Conservation (phyloP, 768 basidiomycete genomes). For the Serendipita sp. region DNA sequence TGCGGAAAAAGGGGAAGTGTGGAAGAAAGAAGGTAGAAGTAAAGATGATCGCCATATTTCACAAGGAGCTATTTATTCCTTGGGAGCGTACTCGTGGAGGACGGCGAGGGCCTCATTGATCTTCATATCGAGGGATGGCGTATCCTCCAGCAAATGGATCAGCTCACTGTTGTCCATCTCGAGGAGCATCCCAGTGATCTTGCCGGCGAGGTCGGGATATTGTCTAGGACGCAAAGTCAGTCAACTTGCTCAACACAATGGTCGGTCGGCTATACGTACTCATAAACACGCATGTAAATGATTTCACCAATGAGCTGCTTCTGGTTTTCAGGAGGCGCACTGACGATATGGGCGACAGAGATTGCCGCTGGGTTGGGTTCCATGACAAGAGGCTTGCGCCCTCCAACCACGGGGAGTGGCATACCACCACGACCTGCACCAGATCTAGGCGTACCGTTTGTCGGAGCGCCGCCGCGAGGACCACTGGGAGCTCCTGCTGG, state of each 20-base stretch:
- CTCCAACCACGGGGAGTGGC: slow-evolving; percentile 19
- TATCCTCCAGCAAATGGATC: slow-evolving; percentile 68
- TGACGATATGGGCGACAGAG: slow-evolving; percentile 44
- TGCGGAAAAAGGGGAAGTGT: neutral
- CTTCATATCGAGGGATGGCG: slow-evolving; percentile 74
- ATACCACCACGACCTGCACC: slow-evolving; percentile 18
- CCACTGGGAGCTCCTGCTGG: slow-evolving; percentile 42
- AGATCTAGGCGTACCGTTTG: slow-evolving; percentile 21
- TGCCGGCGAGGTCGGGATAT: slow-evolving; percentile 89
- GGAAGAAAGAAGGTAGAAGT: neutral
- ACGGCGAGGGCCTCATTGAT: slow-evolving; percentile 83
- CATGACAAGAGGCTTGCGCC: slow-evolving; percentile 27
- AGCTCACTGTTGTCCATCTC: slow-evolving; percentile 98
- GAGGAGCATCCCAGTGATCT: slow-evolving; percentile 96
- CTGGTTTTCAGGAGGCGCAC: slow-evolving; percentile 62
- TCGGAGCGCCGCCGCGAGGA: slow-evolving; percentile 36
- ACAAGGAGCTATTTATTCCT: slow-evolving; percentile 16
- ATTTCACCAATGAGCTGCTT: slow-evolving; percentile 99
- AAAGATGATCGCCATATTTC: slow-evolving; percentile 10
- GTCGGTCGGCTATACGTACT: slow-evolving; percentile 32
- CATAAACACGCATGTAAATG: slow-evolving; percentile 78
- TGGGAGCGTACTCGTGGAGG: slow-evolving; percentile 63
- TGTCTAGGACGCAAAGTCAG: slow-evolving; percentile 26
- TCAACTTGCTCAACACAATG: slow-evolving; percentile 10
- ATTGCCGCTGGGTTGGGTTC: slow-evolving; percentile 39